phyloP scores from a whole-genome alignment of 768 basidiomycete genomes.

The Tylopilus rubrobrunneus region DNA sequence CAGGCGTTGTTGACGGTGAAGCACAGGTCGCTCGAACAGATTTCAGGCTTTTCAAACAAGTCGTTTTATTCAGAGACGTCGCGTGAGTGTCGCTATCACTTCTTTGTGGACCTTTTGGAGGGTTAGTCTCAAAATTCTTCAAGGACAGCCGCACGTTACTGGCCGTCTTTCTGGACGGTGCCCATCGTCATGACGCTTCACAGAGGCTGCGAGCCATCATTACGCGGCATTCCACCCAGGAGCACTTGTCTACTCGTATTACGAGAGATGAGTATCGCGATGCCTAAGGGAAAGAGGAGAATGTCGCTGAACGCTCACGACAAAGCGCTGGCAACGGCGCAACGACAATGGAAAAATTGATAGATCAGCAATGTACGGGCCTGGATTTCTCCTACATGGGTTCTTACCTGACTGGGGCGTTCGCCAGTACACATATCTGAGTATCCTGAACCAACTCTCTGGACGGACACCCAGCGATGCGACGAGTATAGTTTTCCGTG shows the following conservation, averaged over 20 bases:
- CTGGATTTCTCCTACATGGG: not conserved
- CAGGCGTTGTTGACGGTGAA: not conserved
- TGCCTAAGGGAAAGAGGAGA: constrained; percentile 21
- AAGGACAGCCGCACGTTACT: constrained; percentile 86
- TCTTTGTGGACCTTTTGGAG: not conserved
- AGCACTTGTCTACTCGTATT: constrained; percentile 41
- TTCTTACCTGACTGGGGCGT: not conserved
- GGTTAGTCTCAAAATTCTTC: constrained; percentile 82
- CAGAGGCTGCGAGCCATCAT: constrained; percentile 50
- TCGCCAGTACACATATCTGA: constrained; percentile 78
- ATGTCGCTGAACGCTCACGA: constrained; percentile 10
- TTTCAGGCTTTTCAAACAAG: constrained; percentile 74
- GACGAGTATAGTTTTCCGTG: constrained; percentile 89
- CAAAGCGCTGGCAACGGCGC: constrained; percentile 62
- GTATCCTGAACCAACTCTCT: constrained; percentile 86
- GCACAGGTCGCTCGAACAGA: constrained; percentile 71
- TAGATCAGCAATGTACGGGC: constrained; percentile 86
- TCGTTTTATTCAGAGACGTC: constrained; percentile 89
- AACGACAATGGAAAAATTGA: constrained; percentile 80
- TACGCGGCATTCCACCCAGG: constrained; percentile 36
- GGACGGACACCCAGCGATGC: constrained; percentile 93
- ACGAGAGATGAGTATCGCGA: constrained; percentile 32
- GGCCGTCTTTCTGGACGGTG: constrained; percentile 72
- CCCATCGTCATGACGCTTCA: constrained; percentile 57
- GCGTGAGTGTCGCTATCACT: constrained; percentile 50